Evolutionary conservation across 192 early-diverging fungal species (phyloP).

Genomic region (Lunasporangiospora selenospora): DNA sequence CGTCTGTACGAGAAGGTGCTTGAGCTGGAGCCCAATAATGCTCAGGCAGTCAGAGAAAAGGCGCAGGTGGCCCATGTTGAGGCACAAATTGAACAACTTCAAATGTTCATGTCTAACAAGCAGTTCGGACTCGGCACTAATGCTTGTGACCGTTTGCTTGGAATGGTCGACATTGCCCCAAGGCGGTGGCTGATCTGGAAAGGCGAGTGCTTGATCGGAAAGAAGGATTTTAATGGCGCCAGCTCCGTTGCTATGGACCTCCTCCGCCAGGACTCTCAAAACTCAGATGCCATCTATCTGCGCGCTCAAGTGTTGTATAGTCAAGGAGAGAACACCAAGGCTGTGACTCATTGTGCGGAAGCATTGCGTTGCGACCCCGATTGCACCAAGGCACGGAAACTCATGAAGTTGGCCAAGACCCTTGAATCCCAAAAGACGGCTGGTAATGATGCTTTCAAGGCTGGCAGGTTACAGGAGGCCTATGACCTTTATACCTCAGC

Average conservation of each 20-base stretch:
- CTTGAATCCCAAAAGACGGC: conserved; percentile 72
- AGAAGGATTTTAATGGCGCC: conserved; percentile 69
- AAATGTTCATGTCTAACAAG: conserved; percentile 51
- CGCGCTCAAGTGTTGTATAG: conserved; percentile 74
- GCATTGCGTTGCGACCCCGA: conserved; percentile 84
- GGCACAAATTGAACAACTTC: conserved; percentile 53
- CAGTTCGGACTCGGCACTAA: conserved; percentile 56
- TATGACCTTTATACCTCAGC: conserved; percentile 72
- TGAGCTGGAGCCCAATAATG: conserved; percentile 47
- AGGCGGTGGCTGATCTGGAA: conserved; percentile 72
- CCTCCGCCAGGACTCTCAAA: conserved; percentile 65
- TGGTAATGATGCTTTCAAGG: conserved; percentile 79
- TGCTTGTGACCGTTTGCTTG: conserved; percentile 53
- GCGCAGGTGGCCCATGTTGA: conserved; percentile 50
- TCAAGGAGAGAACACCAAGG: conserved; percentile 67
- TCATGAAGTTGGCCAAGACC: conserved; percentile 68
- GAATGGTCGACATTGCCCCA: conserved; percentile 49
- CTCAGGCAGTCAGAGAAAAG: conserved; percentile 47
- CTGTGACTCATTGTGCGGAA: conserved; percentile 58
- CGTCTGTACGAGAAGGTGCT: conserved; percentile 52
- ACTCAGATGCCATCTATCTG: conserved; percentile 73
- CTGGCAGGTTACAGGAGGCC: conserved; percentile 62
- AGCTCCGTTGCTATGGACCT: conserved; percentile 63
- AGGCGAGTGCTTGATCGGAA: conserved; percentile 68
- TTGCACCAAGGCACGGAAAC: conserved; percentile 65